Percentiles rank a stretch among this genome's conserved stretches.
These are phyloP conservation scores for Ustilago loliicola DNA, from an alignment of 1,284 basidiomycete species.

Conservation along the genomic window DNA sequence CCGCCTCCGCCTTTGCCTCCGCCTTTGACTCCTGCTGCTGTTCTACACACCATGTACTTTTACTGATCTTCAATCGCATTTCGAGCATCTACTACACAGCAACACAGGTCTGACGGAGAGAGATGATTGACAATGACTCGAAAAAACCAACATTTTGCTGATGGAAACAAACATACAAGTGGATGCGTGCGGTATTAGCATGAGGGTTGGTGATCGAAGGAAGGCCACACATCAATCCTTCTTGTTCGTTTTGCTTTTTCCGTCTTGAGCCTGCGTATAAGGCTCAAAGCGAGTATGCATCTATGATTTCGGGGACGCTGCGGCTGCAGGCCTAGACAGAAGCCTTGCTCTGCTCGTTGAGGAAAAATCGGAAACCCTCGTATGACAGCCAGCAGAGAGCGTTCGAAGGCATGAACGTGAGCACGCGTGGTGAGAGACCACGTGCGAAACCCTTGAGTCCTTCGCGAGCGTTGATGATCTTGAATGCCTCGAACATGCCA, in stretches of 20 bases:
- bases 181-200: slow-evolving; percentile 34
- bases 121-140: slow-evolving; percentile 14
- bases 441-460: slow-evolving; percentile 87
- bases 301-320: slow-evolving; percentile 10
- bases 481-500: slow-evolving; percentile 89
- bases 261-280: background rate
- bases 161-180: slow-evolving; percentile 22
- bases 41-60: slow-evolving; percentile 21
- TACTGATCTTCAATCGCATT: slow-evolving; percentile 1
- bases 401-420: slow-evolving; percentile 97
- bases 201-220: slow-evolving; percentile 5
- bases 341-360: slow-evolving; percentile 57
- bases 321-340: slow-evolving; percentile 25
- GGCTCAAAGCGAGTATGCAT: slow-evolving; percentile 5
- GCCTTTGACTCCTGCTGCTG: background rate
- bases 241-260: background rate
- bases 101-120: background rate
- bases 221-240: background rate
- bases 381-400: slow-evolving; percentile 89
- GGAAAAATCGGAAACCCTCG: slow-evolving; percentile 69
- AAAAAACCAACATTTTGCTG: slow-evolving; percentile 8
- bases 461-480: slow-evolving; percentile 87
- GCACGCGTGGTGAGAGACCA: slow-evolving; percentile 89
- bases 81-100: background rate
- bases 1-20: background rate